Conservation (phyloP, 176 grass and related monocot species). For the Calamus simplicifolius region DNA sequence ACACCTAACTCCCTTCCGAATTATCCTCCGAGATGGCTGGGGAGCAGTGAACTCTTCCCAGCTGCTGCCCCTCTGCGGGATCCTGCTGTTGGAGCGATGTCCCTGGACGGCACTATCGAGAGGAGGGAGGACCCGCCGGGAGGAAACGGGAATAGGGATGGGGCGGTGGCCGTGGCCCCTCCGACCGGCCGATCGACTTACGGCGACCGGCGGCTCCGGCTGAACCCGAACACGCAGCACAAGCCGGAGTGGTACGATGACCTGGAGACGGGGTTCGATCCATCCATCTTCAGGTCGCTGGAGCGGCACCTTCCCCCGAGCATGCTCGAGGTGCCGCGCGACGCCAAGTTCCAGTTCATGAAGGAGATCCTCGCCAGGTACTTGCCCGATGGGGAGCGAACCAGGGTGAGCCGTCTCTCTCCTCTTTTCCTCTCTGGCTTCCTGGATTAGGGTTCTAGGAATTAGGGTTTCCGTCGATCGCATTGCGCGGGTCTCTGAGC, state of each 20-base stretch:
- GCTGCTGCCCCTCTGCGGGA: conserved; percentile 6
- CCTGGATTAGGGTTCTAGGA: conserved; percentile 2
- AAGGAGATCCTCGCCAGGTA: conserved; percentile 52
- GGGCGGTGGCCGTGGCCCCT: not conserved
- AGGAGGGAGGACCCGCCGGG: conserved; percentile 34
- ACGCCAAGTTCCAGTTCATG: conserved; percentile 60
- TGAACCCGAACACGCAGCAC: conserved; percentile 65
- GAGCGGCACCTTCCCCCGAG: conserved; percentile 67
- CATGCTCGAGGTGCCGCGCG: conserved; percentile 53
- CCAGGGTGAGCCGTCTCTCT: conserved; percentile 33
- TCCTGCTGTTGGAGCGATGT: conserved; percentile 28
- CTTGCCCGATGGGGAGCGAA: conserved; percentile 67
- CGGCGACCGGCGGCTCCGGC: conserved; percentile 41
- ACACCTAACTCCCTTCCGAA: too few species aligned
- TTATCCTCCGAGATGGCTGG: too few species aligned
- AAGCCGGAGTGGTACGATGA: conserved; percentile 55
- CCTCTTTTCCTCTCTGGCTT: not conserved
- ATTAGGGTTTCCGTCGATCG: not conserved
- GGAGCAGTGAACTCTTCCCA: too few species aligned
- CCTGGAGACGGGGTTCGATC: conserved; percentile 49
- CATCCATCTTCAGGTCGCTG: conserved; percentile 55
- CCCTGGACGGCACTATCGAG: conserved; percentile 37
- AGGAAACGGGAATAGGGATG: conserved; percentile 23
- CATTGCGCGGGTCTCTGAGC: too few species aligned
- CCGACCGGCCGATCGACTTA: conserved; percentile 8